Base-by-base conservation (phyloP, 1,139 yeast species). In the Magnusiomyces ingens region DNA sequence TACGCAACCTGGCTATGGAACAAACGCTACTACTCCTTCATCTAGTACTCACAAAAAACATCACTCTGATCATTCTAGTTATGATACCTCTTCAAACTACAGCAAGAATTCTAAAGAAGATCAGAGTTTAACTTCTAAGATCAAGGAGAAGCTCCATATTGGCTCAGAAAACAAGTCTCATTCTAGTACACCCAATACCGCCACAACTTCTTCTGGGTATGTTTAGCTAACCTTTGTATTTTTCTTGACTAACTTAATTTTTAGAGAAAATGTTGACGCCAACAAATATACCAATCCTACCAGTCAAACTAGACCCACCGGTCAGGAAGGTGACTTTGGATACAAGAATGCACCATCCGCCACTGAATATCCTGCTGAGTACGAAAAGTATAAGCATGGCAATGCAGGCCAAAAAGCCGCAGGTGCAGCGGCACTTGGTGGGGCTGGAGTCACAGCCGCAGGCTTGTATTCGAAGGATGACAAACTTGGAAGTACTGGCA, bases 131-230 rank as follows among this genome's bases (percentile, higher is more conserved):
- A 38, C 52, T 17, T 45, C 49, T 43, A 55, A 53, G 47, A 46
- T 55, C 45, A 55, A 53, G 51, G 46, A 49, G 38, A 54, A 53
- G 49, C 49, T 55, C 17, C 55, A 52, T 45, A 47, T 55, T 50
- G 56, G 56, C 18, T 22, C 37, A 13, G 15, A 26, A 21, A 41
- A 10, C 29, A 48, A 45, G 17, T 17, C 19, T 6, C 17, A 52
- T n/a, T 21, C 13, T 29, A 15, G 32, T 19, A 40, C 48, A 5
- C 3, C 21, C 36, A 35, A 38, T 1, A 11, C 44, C 4, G 32
- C 32, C 8, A 5, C 8, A 5, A 26, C 32, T 26, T 26, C 32
- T 5, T 5, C 32, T 5, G 32, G 32, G 32, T 26, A 26, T 26
- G 32, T 26, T 26, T 26, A 8, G 8, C 8, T 26, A 8, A 26